A percentile compares a stretch with the other conserved stretches of the same genome.
phyloP scores from a whole-genome alignment of 345 rosid species.

The Pugionium dolabratum region DNA sequence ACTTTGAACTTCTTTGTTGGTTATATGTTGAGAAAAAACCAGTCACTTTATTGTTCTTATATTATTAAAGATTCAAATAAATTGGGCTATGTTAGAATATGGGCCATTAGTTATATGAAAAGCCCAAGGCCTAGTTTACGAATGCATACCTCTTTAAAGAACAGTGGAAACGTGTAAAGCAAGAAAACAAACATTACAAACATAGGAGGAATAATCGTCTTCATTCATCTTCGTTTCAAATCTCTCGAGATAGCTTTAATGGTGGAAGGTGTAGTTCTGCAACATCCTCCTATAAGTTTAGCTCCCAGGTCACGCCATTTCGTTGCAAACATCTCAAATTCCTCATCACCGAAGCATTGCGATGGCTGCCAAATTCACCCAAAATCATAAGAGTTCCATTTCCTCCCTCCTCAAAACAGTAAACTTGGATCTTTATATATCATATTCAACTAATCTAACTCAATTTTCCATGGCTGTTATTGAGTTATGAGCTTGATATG shows the following conservation, averaged over 20 bases:
- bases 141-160: constrained; percentile 5
- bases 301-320: constrained; percentile 85
- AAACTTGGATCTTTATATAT: not conserved
- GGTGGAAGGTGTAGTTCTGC: constrained; percentile 78
- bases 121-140: constrained; percentile 25
- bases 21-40: no score
- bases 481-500: constrained; percentile 10
- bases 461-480: not conserved
- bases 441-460: not conserved
- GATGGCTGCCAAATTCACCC: constrained; percentile 59
- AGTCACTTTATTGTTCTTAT: no score
- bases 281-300: constrained; percentile 86
- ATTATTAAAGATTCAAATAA: not conserved
- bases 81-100: not conserved
- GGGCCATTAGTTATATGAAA: not conserved
- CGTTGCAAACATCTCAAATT: constrained; percentile 60
- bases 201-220: constrained; percentile 4
- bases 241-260: constrained; percentile 62
- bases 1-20: no score
- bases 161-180: constrained; percentile 17
- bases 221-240: constrained; percentile 47
- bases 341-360: constrained; percentile 63
- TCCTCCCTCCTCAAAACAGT: constrained; percentile 3
- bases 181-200: constrained; percentile 27
- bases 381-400: not conserved